Evolutionary conservation across 2,329 filamentous ascomycete genomes (phyloP).

Genomic region (Ciborinia camelliae): DNA sequence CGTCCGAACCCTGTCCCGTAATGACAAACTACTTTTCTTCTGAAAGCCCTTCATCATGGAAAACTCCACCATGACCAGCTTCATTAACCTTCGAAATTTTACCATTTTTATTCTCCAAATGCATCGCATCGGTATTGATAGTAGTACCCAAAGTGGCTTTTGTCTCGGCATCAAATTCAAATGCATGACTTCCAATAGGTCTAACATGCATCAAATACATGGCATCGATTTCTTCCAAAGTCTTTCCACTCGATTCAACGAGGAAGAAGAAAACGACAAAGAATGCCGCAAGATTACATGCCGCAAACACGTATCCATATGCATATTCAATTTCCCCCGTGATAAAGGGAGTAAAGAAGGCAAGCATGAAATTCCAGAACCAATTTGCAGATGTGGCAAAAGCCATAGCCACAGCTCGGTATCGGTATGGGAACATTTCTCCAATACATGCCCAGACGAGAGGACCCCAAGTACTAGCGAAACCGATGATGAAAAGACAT

Average conservation of each 20-base stretch:
- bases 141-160: neutral
- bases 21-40: neutral
- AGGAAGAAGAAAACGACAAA: constrained; percentile 74
- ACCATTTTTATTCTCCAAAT: constrained; percentile 12
- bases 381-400: constrained; percentile 61
- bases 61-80: constrained; percentile 7
- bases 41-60: constrained; percentile 7
- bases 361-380: constrained; percentile 70
- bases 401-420: constrained; percentile 59
- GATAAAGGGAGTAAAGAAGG: constrained; percentile 80
- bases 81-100: constrained; percentile 8
- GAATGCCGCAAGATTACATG: constrained; percentile 62
- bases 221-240: constrained; percentile 32
- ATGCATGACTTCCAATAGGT: constrained; percentile 35
- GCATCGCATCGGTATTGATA: constrained; percentile 14
- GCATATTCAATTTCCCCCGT: constrained; percentile 63
- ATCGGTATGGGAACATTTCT: constrained; percentile 64
- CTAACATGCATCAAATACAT: constrained; percentile 37
- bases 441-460: constrained; percentile 66
- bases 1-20: neutral
- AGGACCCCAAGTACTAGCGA: constrained; percentile 67
- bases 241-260: constrained; percentile 54
- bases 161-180: neutral
- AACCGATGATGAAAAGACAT: constrained; percentile 71
- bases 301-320: constrained; percentile 74